Conservation (phyloP, 345 rosid genomes). For the Salix caprea region DNA sequence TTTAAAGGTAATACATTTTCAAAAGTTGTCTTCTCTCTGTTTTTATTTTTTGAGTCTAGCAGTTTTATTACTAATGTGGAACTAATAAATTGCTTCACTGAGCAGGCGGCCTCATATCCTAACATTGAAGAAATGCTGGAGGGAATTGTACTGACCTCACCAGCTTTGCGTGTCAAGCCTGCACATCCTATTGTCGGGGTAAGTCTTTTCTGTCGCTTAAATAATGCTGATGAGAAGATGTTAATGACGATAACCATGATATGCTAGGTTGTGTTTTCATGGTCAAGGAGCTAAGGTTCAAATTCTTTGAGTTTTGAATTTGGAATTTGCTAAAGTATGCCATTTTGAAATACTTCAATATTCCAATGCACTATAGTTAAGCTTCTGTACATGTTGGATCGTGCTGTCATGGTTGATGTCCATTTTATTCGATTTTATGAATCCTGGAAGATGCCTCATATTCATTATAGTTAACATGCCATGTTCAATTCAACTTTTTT, state of each 20-base stretch:
- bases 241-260: neutral
- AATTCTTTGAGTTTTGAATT: neutral
- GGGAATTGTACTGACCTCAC: slow-evolving; percentile 82
- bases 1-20: slow-evolving; percentile 56
- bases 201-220: slow-evolving; percentile 11
- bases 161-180: slow-evolving; percentile 92
- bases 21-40: neutral
- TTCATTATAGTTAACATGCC: neutral
- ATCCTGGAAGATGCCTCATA: neutral
- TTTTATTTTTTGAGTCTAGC: neutral
- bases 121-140: slow-evolving; percentile 58
- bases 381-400: neutral
- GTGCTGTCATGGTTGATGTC: neutral
- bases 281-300: neutral
- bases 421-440: neutral
- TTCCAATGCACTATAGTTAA: neutral
- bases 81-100: slow-evolving; percentile 11
- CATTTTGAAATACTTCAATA: neutral
- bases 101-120: slow-evolving; percentile 66
- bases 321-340: neutral
- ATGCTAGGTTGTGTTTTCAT: neutral
- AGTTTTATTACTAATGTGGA: neutral
- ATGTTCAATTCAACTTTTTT: neutral
- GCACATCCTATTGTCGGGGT: slow-evolving; percentile 97
- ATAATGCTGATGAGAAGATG: neutral